Conservation (phyloP, 176 grass and related monocot species). For the Alloteropsis semialata region DNA sequence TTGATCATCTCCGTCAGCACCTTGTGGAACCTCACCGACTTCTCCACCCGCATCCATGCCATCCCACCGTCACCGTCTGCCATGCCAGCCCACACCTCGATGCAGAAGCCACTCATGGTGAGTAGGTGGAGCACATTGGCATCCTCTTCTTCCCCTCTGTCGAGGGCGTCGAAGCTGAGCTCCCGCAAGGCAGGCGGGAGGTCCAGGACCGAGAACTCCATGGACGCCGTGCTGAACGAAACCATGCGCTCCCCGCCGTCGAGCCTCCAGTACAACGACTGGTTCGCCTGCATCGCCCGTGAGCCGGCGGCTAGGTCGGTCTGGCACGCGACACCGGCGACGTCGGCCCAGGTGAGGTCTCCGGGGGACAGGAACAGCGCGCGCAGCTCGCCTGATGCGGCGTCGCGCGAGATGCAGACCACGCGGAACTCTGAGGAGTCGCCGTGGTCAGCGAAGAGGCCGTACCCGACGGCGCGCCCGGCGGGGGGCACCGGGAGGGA, state of each 20-base stretch:
- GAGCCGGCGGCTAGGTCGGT: not conserved
- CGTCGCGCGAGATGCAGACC: constrained; percentile 6
- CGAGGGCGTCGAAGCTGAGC: constrained; percentile 23
- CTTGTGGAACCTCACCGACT: constrained; percentile 37
- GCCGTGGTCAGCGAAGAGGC: constrained; percentile 40
- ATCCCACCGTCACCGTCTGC: not conserved
- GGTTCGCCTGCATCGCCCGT: constrained; percentile 36
- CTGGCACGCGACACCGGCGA: not conserved
- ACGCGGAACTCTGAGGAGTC: constrained; percentile 25
- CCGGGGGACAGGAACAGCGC: constrained; percentile 26
- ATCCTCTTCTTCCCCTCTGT: constrained; percentile 27
- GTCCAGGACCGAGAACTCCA: constrained; percentile 16
- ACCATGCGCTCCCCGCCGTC: constrained; percentile 21
- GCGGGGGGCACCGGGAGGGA: not conserved
- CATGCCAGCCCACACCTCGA: constrained; percentile 30
- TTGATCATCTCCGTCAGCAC: not conserved
- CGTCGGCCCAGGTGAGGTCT: constrained; percentile 25
- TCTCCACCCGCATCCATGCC: constrained; percentile 32
- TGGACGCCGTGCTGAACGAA: constrained; percentile 15
- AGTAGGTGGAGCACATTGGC: constrained; percentile 20
- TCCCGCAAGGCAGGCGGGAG: constrained; percentile 26
- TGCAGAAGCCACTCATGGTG: constrained; percentile 33
- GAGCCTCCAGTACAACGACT: constrained; percentile 38
- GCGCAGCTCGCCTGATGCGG: not conserved
- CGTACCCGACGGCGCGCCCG: constrained; percentile 23